Conservation (phyloP, 75 land plant genomes). For the Cunninghamia lanceolata region DNA sequence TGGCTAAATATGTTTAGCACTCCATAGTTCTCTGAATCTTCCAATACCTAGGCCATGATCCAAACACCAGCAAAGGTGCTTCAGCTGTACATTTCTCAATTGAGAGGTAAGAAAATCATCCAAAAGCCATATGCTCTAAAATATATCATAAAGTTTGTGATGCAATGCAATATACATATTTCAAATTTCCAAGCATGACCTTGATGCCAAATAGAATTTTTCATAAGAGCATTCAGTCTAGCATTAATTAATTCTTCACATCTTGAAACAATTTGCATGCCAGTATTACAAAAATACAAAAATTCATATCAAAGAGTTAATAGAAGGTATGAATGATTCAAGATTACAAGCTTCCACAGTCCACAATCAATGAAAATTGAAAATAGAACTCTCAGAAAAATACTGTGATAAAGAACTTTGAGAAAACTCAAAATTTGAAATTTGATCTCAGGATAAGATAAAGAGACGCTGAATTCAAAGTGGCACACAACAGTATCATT, state of each 20-base stretch:
- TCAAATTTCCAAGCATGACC: not conserved
- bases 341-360: not conserved
- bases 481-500: too few relatives aligned
- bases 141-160: not conserved
- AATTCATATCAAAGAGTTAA: not conserved
- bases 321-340: not conserved
- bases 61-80: not conserved
- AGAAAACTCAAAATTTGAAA: too few relatives aligned
- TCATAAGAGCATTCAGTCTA: not conserved
- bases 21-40: slow-evolving; percentile 53
- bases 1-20: slow-evolving; percentile 28
- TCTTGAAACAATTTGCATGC: not conserved
- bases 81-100: slow-evolving; percentile 5
- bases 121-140: not conserved
- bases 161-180: not conserved
- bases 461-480: too few relatives aligned
- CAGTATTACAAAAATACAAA: too few relatives aligned
- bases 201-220: not conserved
- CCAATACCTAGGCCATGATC: slow-evolving; percentile 36
- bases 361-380: not conserved
- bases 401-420: not conserved
- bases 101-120: not conserved
- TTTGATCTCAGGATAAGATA: too few relatives aligned
- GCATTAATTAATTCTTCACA: not conserved
- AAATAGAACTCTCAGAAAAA: too few relatives aligned